These are phyloP conservation scores for Ramaria sp. DNA, from an alignment of 768 basidiomycete genomes.

Conservation along the genomic window DNA sequence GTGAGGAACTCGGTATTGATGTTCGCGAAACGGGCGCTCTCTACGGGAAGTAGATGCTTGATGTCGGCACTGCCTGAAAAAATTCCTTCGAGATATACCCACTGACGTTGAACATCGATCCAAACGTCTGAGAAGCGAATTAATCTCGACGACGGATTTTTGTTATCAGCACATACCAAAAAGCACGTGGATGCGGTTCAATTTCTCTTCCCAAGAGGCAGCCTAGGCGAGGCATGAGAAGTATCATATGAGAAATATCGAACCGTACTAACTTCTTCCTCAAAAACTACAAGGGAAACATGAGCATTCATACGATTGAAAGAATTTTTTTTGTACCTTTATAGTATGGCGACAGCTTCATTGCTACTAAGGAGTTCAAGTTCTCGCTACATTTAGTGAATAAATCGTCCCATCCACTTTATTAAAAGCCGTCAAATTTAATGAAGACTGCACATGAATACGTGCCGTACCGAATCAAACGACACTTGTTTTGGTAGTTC, in stretches of 20 bases:
- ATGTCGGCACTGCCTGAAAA: constrained; percentile 99
- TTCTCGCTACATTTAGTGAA: constrained; percentile 98
- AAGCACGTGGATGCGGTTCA: constrained; percentile 91
- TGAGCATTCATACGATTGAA: neutral
- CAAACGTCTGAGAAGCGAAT: constrained; percentile 61
- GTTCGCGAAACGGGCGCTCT: constrained; percentile 95
- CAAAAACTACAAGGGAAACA: constrained; percentile 50
- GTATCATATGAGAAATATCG: neutral
- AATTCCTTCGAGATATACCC: constrained; percentile 99
- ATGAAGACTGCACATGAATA: neutral
- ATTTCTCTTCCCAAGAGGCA: constrained; percentile 90
- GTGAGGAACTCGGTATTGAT: constrained; percentile 97
- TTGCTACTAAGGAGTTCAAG: constrained; percentile 87
- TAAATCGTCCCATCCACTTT: constrained; percentile 91
- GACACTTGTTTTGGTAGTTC: constrained; percentile 98
- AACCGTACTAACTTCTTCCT: constrained; percentile 54
- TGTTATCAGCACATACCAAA: constrained; percentile 51
- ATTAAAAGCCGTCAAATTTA: neutral
- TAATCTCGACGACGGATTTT: neutral
- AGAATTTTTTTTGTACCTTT: constrained; percentile 50
- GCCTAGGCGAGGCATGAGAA: constrained; percentile 32
- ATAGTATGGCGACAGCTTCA: constrained; percentile 98
- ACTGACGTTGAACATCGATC: constrained; percentile 99
- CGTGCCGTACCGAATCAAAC: constrained; percentile 64
- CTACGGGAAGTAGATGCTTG: constrained; percentile 95